Conservation (phyloP, 1,284 basidiomycete species). For the Trametes pubescens region DNA sequence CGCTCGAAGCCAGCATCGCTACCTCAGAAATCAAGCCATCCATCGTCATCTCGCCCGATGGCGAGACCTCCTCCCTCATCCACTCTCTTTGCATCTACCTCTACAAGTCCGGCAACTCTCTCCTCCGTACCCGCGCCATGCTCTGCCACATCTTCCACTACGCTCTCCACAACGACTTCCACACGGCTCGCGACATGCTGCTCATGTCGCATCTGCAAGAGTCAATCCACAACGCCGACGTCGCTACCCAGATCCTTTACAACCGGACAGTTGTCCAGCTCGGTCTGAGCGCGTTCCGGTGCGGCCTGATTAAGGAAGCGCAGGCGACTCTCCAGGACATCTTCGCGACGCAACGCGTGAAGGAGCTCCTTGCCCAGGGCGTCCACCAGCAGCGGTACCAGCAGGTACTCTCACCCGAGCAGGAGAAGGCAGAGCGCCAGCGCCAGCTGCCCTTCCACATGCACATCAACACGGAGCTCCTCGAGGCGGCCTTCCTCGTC, state of each 20-base stretch:
- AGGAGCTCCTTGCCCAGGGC: conserved; percentile 97
- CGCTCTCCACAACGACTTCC: conserved; percentile 96
- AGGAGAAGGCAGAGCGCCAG: conserved; percentile 96
- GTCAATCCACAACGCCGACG: conserved; percentile 94
- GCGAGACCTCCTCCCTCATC: conserved; percentile 78
- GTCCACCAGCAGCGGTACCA: conserved; percentile 94
- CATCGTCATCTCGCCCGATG: conserved; percentile 62
- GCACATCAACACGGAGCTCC: conserved; percentile 98
- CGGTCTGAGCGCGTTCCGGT: conserved; percentile 96
- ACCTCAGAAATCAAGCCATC: conserved; percentile 65
- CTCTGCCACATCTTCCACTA: conserved; percentile 98
- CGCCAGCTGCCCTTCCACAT: conserved; percentile 99
- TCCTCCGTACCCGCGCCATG: conserved; percentile 96
- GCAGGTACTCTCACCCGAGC: conserved; percentile 88
- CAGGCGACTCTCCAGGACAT: conserved; percentile 96
- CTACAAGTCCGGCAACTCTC: conserved; percentile 91
- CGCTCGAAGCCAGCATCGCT: conserved; percentile 79
- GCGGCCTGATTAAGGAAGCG: conserved; percentile 93
- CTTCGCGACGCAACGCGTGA: conserved; percentile 94
- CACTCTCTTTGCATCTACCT: conserved; percentile 92
- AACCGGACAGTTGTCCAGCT: conserved; percentile 98
- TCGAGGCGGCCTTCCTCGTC: conserved; percentile 97
- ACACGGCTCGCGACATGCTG: conserved; percentile 97
- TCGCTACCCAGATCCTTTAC: conserved; percentile 97
- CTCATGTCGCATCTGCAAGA: conserved; percentile 99